A percentile compares a stretch with the other conserved stretches of the same genome.
phyloP scores from a whole-genome alignment of 2,329 filamentous ascomycete species.

The Neopestalotiopsis sp. region DNA sequence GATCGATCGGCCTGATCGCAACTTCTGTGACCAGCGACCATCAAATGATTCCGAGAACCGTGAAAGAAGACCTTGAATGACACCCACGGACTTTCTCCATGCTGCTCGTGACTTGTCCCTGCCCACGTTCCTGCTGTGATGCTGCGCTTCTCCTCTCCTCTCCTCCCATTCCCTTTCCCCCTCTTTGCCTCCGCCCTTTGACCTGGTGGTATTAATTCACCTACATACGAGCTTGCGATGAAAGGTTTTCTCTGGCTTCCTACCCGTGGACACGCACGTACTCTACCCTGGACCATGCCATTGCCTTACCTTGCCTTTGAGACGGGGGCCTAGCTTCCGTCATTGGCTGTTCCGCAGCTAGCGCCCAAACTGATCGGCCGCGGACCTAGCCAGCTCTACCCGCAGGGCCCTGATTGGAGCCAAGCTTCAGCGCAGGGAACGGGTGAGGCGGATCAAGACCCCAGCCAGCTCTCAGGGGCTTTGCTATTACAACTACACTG shows the following conservation, averaged over 20 bases:
- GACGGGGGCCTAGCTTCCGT: neutral
- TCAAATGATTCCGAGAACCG: neutral
- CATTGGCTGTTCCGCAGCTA: conserved; percentile 4
- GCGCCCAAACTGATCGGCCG: conserved; percentile 13
- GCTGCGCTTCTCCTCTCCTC: neutral
- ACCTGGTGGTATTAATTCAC: conserved; percentile 1
- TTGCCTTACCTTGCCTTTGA: neutral
- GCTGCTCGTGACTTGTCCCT: neutral
- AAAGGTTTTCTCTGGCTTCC: neutral
- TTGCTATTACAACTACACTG: neutral
- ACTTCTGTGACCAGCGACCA: neutral
- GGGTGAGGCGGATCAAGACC: conserved; percentile 5
- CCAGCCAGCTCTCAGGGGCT: conserved; percentile 11
- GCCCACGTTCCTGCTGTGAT: neutral
- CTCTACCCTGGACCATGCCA: conserved; percentile 6
- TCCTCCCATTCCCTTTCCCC: neutral
- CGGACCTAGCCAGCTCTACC: conserved; percentile 12
- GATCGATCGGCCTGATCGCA: neutral
- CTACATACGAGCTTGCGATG: conserved; percentile 2
- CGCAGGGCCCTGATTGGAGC: conserved; percentile 6
- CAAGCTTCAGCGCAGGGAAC: conserved; percentile 11
- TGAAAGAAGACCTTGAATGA: neutral
- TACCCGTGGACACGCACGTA: conserved; percentile 5
- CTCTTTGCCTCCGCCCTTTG: neutral
- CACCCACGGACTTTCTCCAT: neutral